A percentile compares a stretch with the other conserved stretches of the same genome.
These are phyloP conservation scores for Eimeria necatrix DNA, from an alignment of 169 alveolate species.

Conservation along the genomic window DNA sequence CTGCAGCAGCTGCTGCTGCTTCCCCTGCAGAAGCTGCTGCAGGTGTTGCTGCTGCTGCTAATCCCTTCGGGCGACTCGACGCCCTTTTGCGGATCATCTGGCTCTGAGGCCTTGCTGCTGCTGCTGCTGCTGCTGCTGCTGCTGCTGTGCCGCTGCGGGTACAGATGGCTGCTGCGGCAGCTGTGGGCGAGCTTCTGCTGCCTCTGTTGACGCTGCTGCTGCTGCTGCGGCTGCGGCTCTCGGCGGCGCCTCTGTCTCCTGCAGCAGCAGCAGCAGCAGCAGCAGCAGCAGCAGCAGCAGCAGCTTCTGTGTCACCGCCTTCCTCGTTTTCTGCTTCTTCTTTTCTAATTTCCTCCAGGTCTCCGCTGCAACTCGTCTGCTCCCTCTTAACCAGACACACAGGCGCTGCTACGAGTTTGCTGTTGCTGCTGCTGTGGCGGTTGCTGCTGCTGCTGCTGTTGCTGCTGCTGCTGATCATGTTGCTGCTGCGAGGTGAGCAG, in stretches of 20 bases:
- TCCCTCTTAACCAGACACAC: neutral
- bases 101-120: neutral
- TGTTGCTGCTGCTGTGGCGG: constrained; percentile 4
- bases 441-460: neutral
- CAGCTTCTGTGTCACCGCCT: neutral
- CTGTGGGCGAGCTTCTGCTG: neutral
- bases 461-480: neutral
- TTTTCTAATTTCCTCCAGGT: too few relatives aligned
- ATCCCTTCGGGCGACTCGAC: neutral
- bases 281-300: neutral
- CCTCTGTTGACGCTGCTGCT: neutral
- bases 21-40: neutral
- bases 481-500: neutral
- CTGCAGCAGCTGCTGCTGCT: neutral
- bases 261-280: constrained; percentile 1
- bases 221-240: neutral
- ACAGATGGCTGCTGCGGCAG: neutral
- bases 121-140: constrained; percentile 39
- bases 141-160: constrained; percentile 8
- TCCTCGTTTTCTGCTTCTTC: neutral
- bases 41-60: constrained; percentile 2
- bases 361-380: too few relatives aligned
- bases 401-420: neutral
- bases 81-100: neutral
- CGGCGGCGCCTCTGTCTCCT: neutral